Evolutionary conservation across 331 rosid species (phyloP).

Genomic region (Stylosanthes scabra): DNA sequence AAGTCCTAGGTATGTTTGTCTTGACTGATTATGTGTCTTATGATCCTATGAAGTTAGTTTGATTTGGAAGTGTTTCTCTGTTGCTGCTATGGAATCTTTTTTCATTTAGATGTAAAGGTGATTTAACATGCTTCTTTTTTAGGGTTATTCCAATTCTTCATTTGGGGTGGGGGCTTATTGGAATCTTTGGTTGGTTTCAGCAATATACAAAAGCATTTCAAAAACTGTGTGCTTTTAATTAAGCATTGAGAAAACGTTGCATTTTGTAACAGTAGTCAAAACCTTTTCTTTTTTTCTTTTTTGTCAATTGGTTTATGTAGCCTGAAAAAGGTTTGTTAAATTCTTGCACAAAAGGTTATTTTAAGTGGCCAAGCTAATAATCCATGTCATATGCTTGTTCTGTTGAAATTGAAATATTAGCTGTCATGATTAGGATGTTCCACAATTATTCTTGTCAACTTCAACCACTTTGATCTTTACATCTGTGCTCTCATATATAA

Average conservation of each 20-base stretch:
- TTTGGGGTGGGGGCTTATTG: background rate
- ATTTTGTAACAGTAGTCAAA: slow-evolving; percentile 10
- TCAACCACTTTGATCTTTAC: background rate
- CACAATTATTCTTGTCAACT: background rate
- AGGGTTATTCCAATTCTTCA: background rate
- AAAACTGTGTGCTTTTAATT: slow-evolving; percentile 6
- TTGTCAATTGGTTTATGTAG: background rate
- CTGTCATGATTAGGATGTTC: slow-evolving; percentile 19
- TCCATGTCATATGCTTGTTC: slow-evolving; percentile 5
- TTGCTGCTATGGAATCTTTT: background rate
- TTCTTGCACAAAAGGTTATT: background rate
- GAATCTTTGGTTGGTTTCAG: slow-evolving; percentile 7
- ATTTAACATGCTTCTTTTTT: background rate
- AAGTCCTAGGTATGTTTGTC: slow-evolving; percentile 63
- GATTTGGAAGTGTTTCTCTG: background rate
- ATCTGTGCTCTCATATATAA: slow-evolving; percentile 8
- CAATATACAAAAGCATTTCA: background rate
- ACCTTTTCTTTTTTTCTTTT: background rate
- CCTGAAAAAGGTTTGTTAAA: background rate
- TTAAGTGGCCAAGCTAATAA: background rate
- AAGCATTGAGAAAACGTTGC: slow-evolving; percentile 6
- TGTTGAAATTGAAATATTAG: slow-evolving; percentile 19
- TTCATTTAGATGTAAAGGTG: background rate
- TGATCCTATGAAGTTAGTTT: background rate
- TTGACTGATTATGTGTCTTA: background rate